Percentiles rank a stretch among this genome's conserved stretches.
phyloP scores from a whole-genome alignment of 306 rosid genomes.

The Cucurbita moschata region DNA sequence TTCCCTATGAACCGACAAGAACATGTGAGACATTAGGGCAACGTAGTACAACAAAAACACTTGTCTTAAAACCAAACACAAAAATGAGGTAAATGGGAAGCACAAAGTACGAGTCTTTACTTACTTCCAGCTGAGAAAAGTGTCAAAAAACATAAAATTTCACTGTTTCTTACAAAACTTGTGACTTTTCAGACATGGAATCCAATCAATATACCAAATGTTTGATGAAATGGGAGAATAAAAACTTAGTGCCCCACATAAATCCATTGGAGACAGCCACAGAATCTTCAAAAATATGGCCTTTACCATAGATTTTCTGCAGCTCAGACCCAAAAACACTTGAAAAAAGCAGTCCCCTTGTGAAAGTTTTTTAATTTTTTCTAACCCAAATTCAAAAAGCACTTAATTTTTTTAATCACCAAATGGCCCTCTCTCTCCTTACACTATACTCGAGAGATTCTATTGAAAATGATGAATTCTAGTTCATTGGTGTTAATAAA shows the following conservation, averaged over 20 bases:
- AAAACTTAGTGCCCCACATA: background rate
- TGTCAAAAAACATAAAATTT: background rate
- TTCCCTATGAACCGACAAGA: slow-evolving; percentile 9
- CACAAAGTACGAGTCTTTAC: background rate
- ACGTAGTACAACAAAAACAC: background rate
- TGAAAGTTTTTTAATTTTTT: background rate
- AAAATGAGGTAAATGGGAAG: slow-evolving; percentile 1
- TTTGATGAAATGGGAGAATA: slow-evolving; percentile 4
- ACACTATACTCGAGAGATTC: slow-evolving; percentile 6
- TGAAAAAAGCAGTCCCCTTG: background rate
- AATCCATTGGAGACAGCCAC: background rate
- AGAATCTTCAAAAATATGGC: background rate
- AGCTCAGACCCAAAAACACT: background rate
- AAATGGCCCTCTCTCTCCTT: background rate
- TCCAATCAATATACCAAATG: background rate
- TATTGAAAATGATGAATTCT: background rate
- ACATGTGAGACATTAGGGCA: slow-evolving; percentile 7
- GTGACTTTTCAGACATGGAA: slow-evolving; percentile 3
- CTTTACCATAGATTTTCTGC: background rate
- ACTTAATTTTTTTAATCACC: background rate
- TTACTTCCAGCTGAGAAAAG: background rate
- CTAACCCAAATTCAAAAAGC: background rate
- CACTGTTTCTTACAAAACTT: background rate
- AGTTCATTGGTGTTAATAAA: background rate
- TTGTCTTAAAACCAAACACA: background rate